Evolutionary conservation across 1,284 basidiomycete genomes (phyloP).

Genomic region (Rhodofomes roseus): DNA sequence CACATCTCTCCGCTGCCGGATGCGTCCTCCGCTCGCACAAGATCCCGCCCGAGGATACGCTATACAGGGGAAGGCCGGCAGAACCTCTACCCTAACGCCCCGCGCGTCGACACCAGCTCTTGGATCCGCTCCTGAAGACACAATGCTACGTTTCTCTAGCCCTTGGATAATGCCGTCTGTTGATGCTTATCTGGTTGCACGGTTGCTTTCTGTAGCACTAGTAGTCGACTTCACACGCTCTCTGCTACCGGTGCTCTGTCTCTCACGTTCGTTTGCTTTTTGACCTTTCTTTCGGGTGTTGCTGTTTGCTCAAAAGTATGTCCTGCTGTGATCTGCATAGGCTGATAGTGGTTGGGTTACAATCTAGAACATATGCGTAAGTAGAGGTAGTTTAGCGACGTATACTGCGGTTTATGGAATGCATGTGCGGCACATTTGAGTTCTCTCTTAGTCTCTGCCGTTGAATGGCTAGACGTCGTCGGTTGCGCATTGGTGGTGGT

Average conservation of each 20-base stretch:
- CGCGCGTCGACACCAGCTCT: neutral
- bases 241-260: neutral
- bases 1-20: constrained; percentile 20
- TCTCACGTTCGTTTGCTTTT: neutral
- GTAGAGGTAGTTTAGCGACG: neutral
- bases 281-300: neutral
- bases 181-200: neutral
- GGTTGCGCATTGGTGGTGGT: no score
- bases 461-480: no score
- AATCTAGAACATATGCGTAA: neutral
- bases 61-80: neutral
- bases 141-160: neutral
- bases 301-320: neutral
- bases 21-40: neutral
- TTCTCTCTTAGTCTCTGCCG: no score
- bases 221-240: neutral
- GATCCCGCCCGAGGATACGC: neutral
- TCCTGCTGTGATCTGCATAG: neutral
- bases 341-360: neutral
- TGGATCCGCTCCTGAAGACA: neutral
- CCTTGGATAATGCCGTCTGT: neutral
- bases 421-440: neutral
- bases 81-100: neutral
- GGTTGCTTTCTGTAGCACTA: neutral
- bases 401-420: neutral